phyloP scores from a whole-genome alignment of 2,329 filamentous ascomycete species.

The Alternaria postmessia region DNA sequence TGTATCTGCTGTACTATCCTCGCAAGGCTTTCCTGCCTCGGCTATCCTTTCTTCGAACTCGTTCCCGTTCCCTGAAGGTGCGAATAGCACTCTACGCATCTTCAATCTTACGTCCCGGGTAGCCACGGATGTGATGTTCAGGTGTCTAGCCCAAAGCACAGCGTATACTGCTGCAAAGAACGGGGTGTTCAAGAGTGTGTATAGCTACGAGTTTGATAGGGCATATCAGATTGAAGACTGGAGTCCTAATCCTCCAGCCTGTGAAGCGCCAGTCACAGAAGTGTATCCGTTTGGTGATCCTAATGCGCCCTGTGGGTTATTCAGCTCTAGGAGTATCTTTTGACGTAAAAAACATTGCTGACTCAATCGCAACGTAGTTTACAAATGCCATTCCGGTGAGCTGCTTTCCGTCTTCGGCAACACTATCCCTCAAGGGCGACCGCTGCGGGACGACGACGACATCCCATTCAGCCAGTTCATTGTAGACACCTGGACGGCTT shows the following conservation, averaged over 20 bases:
- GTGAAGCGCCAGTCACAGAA: slow-evolving; percentile 40
- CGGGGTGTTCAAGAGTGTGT: slow-evolving; percentile 32
- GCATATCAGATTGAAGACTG: slow-evolving; percentile 39
- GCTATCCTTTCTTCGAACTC: slow-evolving; percentile 13
- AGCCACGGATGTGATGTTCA: slow-evolving; percentile 42
- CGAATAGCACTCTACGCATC: slow-evolving; percentile 45
- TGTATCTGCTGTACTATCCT: slow-evolving; percentile 29
- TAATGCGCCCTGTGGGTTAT: slow-evolving; percentile 8
- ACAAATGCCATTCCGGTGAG: neutral
- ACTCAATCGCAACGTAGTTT: neutral
- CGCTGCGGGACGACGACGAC: neutral
- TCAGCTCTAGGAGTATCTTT: neutral
- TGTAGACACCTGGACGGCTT: neutral
- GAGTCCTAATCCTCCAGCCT: slow-evolving; percentile 45
- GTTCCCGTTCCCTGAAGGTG: slow-evolving; percentile 32
- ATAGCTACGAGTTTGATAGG: slow-evolving; percentile 45
- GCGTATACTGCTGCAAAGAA: slow-evolving; percentile 32
- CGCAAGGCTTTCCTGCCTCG: slow-evolving; percentile 21
- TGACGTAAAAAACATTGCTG: neutral
- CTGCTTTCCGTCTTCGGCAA: neutral
- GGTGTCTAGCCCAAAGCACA: slow-evolving; percentile 44
- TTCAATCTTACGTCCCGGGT: slow-evolving; percentile 46
- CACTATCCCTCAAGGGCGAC: neutral
- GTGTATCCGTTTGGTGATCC: slow-evolving; percentile 39
- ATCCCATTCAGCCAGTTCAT: neutral